Evolutionary conservation across 2,329 filamentous ascomycete genomes (phyloP).

Genomic region (Didymella keratinophila): DNA sequence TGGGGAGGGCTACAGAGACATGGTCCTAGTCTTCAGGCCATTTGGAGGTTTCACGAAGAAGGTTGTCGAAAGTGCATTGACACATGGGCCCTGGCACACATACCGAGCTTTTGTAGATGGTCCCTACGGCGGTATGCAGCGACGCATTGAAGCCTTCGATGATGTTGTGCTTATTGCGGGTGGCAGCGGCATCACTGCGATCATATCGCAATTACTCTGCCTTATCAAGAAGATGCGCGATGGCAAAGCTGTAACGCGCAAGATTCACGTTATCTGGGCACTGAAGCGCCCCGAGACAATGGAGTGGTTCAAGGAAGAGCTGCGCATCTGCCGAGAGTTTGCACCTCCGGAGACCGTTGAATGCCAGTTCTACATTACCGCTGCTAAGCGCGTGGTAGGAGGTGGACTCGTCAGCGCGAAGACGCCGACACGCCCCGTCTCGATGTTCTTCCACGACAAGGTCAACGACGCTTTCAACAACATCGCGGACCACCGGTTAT

Average conservation of each 20-base stretch:
- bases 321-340: constrained; percentile 88
- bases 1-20: constrained; percentile 85
- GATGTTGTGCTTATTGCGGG: constrained; percentile 93
- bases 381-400: constrained; percentile 67
- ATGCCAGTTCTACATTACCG: constrained; percentile 94
- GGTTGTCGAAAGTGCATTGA: constrained; percentile 81
- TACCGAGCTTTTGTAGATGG: constrained; percentile 93
- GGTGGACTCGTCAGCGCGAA: constrained; percentile 61
- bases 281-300: constrained; percentile 90
- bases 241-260: constrained; percentile 89
- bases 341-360: constrained; percentile 88
- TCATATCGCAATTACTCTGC: constrained; percentile 89
- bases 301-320: constrained; percentile 97
- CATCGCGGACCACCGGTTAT: constrained; percentile 75
- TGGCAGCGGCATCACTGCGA: constrained; percentile 91
- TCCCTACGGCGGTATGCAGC: constrained; percentile 92
- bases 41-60: constrained; percentile 89
- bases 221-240: constrained; percentile 97
- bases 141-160: constrained; percentile 89
- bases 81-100: constrained; percentile 88
- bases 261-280: constrained; percentile 92
- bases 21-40: constrained; percentile 89
- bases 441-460: constrained; percentile 81
- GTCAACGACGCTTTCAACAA: constrained; percentile 87
- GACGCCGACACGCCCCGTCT: constrained; percentile 66